Base-by-base conservation (phyloP, 495 filamentous ascomycete species). In the Penicillium atrosanguineum region DNA sequence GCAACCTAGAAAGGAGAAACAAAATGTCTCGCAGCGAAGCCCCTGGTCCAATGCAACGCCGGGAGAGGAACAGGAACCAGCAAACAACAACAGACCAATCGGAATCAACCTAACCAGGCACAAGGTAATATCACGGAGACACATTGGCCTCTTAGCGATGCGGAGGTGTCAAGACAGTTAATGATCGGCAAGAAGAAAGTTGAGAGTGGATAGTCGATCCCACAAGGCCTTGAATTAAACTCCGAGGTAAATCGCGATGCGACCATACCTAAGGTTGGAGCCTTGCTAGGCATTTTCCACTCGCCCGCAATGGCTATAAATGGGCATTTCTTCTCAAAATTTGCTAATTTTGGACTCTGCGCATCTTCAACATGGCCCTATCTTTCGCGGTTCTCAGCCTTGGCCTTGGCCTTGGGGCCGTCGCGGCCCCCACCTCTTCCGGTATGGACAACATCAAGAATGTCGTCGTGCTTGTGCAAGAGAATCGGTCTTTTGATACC, bases 401-500 rank as follows among this genome's bases (percentile, higher is more conserved):
- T 23, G n/a, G 37, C 44, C 48, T 56, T 18, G 55, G 47, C 28
- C 44, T 60, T 19, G 57, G 57, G 16, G 48, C 40, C 44, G 38
- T 38, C 1, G 52, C 52, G 25, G 44, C 43, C 2, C 59, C 61
- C 7, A 31, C 43, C 46, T 44, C 48, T 1, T 59, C 60, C 21
- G 51, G 49, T 12, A 57, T 65, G 51, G 57, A 52, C 23, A 73
- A 73, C 42, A 76, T 77, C 62, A 70, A 71, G 58, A 73, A 77
- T 50, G 69, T 77, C 18, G 72, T 78, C 38, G 69, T 74, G 18
- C 59, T 78, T 16, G 66, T 74, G 12, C 67, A 74, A 50, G 74
- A 78, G 44, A 78, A 78, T 57, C 62, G 72, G 9, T 73, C 73
- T 3, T 75, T 76, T 48, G 74, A 78, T 61, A 65, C 67, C 43